phyloP scores from a whole-genome alignment of 768 basidiomycete species.

The Serendipita sp. region DNA sequence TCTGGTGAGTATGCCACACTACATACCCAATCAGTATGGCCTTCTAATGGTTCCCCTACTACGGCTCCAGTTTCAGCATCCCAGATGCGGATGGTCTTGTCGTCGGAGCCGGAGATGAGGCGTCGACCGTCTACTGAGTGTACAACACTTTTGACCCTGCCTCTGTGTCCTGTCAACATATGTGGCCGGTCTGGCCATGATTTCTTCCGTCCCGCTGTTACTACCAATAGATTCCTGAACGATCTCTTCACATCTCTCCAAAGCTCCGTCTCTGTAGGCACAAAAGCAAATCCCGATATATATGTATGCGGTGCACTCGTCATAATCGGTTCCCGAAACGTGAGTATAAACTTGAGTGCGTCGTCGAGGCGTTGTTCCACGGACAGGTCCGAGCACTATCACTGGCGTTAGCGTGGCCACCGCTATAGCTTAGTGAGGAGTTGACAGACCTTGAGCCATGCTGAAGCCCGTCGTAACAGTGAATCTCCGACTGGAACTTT shows the following conservation, averaged over 20 bases:
- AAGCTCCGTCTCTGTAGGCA: not conserved
- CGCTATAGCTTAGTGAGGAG: not conserved
- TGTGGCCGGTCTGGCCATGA: not conserved
- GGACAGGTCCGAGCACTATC: not conserved
- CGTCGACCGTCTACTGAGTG: not conserved
- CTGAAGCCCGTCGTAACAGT: not conserved
- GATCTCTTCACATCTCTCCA: not conserved
- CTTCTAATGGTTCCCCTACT: constrained; percentile 1
- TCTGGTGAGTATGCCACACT: constrained; percentile 7
- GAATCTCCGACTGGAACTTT: not conserved
- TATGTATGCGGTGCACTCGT: not conserved
- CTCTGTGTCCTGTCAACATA: not conserved
- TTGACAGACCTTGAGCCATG: not conserved
- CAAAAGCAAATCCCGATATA: not conserved
- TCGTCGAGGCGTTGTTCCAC: not conserved
- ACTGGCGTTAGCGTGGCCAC: too few species aligned
- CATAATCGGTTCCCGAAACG: not conserved
- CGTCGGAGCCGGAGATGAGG: not conserved
- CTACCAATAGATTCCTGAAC: not conserved
- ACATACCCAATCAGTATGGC: not conserved
- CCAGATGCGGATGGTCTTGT: not conserved
- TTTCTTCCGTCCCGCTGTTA: not conserved
- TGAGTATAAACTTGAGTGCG: not conserved
- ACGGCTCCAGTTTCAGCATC: constrained; percentile 5
- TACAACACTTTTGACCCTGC: not conserved